phyloP scores from a whole-genome alignment of 257 asterid genomes.

The Gynochthodes officinalis region DNA sequence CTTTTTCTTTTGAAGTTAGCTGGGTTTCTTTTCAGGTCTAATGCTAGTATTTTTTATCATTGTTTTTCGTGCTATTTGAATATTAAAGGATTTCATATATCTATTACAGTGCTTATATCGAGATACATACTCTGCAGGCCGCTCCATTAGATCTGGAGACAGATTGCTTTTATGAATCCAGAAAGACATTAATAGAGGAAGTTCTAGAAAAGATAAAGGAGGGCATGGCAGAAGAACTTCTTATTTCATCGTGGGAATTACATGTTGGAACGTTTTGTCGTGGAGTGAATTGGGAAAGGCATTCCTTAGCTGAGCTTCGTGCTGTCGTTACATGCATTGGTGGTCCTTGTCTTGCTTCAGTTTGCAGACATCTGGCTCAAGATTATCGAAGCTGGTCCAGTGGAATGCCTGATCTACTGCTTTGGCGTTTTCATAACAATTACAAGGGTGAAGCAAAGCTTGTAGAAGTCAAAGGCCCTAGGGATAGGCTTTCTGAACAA shows the following conservation, averaged over 20 bases:
- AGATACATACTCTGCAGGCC: conserved; percentile 44
- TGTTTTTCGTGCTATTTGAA: not conserved
- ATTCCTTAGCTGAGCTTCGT: conserved; percentile 61
- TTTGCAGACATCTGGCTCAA: conserved; percentile 82
- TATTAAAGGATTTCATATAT: not conserved
- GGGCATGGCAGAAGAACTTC: conserved; percentile 84
- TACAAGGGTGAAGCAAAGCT: conserved; percentile 90
- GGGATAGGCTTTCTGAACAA: conserved; percentile 89
- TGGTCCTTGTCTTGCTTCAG: conserved; percentile 63
- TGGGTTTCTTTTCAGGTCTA: not conserved
- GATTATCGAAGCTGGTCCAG: conserved; percentile 95
- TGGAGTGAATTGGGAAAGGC: conserved; percentile 91
- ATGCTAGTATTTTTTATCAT: not conserved
- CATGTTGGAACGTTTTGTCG: conserved; percentile 71
- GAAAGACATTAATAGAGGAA: conserved; percentile 63
- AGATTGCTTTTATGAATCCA: conserved; percentile 65
- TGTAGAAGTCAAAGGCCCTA: conserved; percentile 95
- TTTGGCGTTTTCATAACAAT: conserved; percentile 80
- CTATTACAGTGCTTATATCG: not conserved
- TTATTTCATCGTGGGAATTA: conserved; percentile 66
- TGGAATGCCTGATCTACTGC: conserved; percentile 93
- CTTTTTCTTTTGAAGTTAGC: not conserved
- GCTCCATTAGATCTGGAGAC: conserved; percentile 92
- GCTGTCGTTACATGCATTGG: conserved; percentile 85
- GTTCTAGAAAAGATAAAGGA: conserved; percentile 54